phyloP scores from a whole-genome alignment of 108 stramenopile genomes.

The Stephanodiscus minutulus region DNA sequence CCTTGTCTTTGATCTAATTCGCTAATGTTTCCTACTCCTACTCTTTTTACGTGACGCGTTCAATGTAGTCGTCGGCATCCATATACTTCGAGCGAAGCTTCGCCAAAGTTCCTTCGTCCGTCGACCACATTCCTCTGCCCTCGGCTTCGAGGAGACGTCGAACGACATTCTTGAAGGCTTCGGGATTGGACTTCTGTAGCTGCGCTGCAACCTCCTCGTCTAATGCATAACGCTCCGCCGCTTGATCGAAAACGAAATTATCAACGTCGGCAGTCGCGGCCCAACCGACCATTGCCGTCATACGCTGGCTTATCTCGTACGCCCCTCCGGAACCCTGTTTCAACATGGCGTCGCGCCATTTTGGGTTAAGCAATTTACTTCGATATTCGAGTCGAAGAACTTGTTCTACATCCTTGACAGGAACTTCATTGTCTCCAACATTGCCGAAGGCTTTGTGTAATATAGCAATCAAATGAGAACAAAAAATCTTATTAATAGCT shows the following conservation, averaged over 20 bases:
- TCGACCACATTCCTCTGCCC: constrained; percentile 87
- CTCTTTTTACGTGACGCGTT: neutral
- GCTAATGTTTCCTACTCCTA: constrained; percentile 12
- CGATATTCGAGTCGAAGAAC: constrained; percentile 85
- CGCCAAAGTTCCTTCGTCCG: constrained; percentile 62
- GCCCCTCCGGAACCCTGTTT: constrained; percentile 88
- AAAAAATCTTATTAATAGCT: no score
- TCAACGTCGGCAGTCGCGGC: constrained; percentile 69
- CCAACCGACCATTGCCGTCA: constrained; percentile 89
- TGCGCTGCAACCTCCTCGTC: constrained; percentile 84
- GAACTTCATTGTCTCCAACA: constrained; percentile 35
- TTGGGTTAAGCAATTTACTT: constrained; percentile 87
- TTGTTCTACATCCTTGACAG: constrained; percentile 84
- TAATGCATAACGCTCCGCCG: constrained; percentile 83
- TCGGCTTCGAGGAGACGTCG: constrained; percentile 74
- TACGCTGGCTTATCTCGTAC: constrained; percentile 84
- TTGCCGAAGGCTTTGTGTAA: constrained; percentile 58
- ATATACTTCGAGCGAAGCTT: constrained; percentile 61
- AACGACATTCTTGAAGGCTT: constrained; percentile 79
- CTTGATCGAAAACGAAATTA: constrained; percentile 89
- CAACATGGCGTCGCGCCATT: constrained; percentile 86
- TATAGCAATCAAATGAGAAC: no score
- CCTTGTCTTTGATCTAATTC: no score
- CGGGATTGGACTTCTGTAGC: constrained; percentile 79
- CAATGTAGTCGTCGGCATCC: constrained; percentile 71